Percentiles rank a stretch among this genome's conserved stretches.
phyloP scores from a whole-genome alignment of 1,284 basidiomycete species.

The Leccinum variabile region DNA sequence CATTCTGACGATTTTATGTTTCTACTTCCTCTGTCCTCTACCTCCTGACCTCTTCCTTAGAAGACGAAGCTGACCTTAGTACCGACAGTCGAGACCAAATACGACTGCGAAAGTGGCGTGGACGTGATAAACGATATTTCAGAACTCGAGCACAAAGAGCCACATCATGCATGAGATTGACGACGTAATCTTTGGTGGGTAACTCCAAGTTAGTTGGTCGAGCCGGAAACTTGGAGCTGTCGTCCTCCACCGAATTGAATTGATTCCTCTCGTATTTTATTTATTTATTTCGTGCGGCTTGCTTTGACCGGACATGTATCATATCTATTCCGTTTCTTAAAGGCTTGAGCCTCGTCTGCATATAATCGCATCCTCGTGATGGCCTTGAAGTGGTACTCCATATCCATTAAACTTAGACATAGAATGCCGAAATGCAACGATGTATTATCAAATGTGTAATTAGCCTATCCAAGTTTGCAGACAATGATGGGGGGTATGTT shows the following conservation, averaged over 20 bases:
- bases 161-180: not conserved
- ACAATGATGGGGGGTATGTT: not conserved
- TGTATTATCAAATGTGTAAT: not conserved
- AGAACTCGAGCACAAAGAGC: not conserved
- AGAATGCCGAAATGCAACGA: not conserved
- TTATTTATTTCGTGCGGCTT: not conserved
- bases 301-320: too few species aligned
- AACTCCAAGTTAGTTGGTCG: not conserved
- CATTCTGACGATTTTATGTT: not conserved
- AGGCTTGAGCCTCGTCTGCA: too few species aligned
- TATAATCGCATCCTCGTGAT: too few species aligned
- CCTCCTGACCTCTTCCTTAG: not conserved
- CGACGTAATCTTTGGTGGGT: not conserved
- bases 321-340: too few species aligned
- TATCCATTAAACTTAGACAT: too few species aligned
- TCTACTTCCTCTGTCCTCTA: not conserved
- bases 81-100: constrained; percentile 15
- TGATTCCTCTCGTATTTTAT: not conserved
- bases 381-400: too few species aligned
- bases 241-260: too few species aligned
- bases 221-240: not conserved
- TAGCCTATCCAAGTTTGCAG: not conserved
- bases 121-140: not conserved
- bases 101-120: constrained; percentile 6
- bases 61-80: constrained; percentile 19